phyloP scores from a whole-genome alignment of 202 grass and related monocot genomes.

The Schoenoplectus tabernaemontani region DNA sequence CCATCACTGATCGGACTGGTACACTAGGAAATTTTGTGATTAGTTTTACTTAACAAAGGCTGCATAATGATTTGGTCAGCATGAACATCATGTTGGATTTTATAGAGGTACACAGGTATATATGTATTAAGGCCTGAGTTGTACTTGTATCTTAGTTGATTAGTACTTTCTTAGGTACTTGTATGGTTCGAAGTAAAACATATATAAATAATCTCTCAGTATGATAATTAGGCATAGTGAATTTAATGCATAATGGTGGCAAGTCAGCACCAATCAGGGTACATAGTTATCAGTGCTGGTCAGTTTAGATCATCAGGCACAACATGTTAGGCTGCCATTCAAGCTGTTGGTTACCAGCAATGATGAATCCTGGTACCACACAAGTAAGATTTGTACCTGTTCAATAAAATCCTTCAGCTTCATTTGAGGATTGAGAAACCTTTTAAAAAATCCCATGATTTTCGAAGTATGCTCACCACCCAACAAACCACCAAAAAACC shows the following conservation, averaged over 20 bases:
- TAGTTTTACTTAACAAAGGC: background rate
- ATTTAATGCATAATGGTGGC: background rate
- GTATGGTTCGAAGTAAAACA: background rate
- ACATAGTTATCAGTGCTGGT: background rate
- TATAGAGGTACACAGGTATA: background rate
- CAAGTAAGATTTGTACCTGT: constrained; percentile 28
- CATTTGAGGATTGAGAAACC: constrained; percentile 35
- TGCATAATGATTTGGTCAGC: background rate
- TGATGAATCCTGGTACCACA: background rate
- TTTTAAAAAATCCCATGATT: constrained; percentile 34
- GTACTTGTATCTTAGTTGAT: background rate
- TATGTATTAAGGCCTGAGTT: background rate
- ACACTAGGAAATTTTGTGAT: background rate
- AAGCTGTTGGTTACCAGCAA: background rate
- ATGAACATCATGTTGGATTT: background rate
- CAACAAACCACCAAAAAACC: constrained; percentile 49
- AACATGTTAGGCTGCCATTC: background rate
- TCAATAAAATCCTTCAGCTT: constrained; percentile 45
- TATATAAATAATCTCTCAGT: background rate
- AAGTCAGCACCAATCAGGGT: background rate
- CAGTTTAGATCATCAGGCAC: background rate
- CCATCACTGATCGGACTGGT: background rate
- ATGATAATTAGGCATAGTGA: background rate
- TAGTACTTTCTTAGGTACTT: background rate
- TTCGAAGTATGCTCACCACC: constrained; percentile 12